Percentiles rank a stretch among this genome's conserved stretches.
These are phyloP conservation scores for Verticillium zaregamsianum DNA, from an alignment of 2,329 filamentous ascomycete genomes.

Conservation along the genomic window DNA sequence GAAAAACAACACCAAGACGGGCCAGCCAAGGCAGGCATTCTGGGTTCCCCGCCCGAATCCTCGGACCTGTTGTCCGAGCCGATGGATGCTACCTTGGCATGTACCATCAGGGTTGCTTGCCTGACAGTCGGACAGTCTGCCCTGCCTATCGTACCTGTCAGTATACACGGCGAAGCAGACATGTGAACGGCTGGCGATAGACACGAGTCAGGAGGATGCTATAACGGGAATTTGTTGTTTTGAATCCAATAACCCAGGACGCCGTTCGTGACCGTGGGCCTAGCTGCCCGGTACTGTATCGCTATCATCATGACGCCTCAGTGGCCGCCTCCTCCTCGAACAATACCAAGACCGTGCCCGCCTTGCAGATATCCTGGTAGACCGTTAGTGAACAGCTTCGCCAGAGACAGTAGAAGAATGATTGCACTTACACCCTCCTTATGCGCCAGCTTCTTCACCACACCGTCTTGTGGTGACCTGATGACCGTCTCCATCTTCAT, in stretches of 20 bases:
- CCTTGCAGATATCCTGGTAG: conserved; percentile 69
- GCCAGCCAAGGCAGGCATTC: not conserved
- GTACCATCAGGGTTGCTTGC: not conserved
- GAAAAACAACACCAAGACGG: not conserved
- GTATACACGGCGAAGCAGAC: no score
- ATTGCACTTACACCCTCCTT: conserved; percentile 62
- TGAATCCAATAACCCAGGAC: not conserved
- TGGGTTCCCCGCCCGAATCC: not conserved
- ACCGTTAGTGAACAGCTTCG: conserved; percentile 11
- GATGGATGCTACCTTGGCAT: not conserved
- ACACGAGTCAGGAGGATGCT: no score
- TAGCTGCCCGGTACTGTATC: not conserved
- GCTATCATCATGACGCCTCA: conserved; percentile 8
- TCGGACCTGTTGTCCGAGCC: not conserved
- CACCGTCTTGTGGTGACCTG: conserved; percentile 67
- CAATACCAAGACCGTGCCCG: conserved; percentile 68
- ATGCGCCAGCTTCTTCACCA: conserved; percentile 69
- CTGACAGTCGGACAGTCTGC: no score
- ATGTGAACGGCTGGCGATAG: no score
- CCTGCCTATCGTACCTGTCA: no score
- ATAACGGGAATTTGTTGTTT: not conserved
- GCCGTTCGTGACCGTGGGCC: not conserved
- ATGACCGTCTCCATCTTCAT: conserved; percentile 92
- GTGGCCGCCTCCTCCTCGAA: conserved; percentile 53
- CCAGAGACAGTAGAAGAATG: not conserved